These are phyloP conservation scores for Teunomyces tritomae DNA, from an alignment of 805 yeast genomes.

Conservation along the genomic window DNA sequence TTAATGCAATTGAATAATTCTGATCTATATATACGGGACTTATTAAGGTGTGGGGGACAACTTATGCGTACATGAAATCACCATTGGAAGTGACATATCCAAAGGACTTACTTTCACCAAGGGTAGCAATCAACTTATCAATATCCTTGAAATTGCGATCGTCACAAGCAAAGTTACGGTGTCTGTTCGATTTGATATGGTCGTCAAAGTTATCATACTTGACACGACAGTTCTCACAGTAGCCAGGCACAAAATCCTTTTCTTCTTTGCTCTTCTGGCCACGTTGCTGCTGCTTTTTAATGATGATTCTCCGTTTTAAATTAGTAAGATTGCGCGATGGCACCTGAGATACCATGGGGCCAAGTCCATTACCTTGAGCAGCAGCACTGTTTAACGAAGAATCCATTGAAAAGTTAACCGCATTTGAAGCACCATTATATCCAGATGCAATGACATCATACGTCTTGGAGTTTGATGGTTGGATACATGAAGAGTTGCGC, in stretches of 20 bases:
- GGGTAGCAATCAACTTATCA: constrained; percentile 62
- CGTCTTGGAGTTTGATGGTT: constrained; percentile 39
- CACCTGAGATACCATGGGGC: constrained; percentile 57
- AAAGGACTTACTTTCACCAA: constrained; percentile 41
- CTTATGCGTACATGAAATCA: constrained; percentile 25
- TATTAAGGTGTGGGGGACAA: background rate
- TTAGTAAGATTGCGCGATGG: constrained; percentile 51
- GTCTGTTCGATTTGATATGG: constrained; percentile 69
- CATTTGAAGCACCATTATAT: constrained; percentile 44
- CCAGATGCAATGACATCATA: constrained; percentile 46
- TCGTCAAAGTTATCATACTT: constrained; percentile 77
- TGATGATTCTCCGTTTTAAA: constrained; percentile 45
- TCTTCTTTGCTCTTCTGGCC: constrained; percentile 20
- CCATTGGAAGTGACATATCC: constrained; percentile 44
- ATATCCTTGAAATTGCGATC: constrained; percentile 71
- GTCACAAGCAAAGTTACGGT: constrained; percentile 73
- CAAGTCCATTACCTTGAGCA: constrained; percentile 50
- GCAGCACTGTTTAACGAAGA: constrained; percentile 36
- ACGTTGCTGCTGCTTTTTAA: constrained; percentile 34
- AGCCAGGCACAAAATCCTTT: constrained; percentile 57
- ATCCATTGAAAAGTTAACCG: constrained; percentile 40
- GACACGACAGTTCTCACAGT: constrained; percentile 91
- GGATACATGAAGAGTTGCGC: constrained; percentile 40
- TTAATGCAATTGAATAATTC: constrained; percentile 4
- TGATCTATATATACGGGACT: background rate